Base-by-base conservation (phyloP, 192 early-diverging fungal species). In the Pilobolus umbonatus region DNA sequence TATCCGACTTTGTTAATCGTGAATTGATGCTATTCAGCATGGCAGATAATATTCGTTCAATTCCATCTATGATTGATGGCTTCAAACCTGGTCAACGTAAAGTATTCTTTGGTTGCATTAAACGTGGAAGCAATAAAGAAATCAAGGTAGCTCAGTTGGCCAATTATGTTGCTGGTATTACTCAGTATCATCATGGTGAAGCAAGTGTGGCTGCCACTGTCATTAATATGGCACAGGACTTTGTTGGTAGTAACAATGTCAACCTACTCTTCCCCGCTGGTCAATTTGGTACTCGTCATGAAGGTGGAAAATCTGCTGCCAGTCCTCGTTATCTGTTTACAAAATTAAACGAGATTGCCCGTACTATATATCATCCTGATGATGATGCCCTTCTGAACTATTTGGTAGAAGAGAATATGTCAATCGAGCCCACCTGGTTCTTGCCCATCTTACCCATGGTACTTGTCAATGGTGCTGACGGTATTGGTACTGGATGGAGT, bases 1-100 rank as follows among this genome's bases (percentile, higher is more conserved):
- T 99, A 30, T 56, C 74, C 8, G 89, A 99, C 61, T 99, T 99
- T 70, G 89, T 99, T 69, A 97, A 97, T 69, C 83, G 83, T 60
- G 96, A 99, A 71, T 73, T 99, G 28, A 91, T 98, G 52, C 74
- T 95, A 10, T 99, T 95, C 69, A 92, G 90, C 25, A 90, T 94
- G 68, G 92, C 92, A 0, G 96, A 99, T 65, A 96, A 96, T 60
- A 76, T 84, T 22, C 88, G 96, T 19, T 97, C 96, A 0, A 97
- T 99, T 57, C 95, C 95, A 5, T 93, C 88, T 5, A 74, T 88
- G 14, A 85, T 99, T 8, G 96, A 99, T 71, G 96, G 95, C 0
- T 77, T 99, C 10, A 99, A 99, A 73, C 95, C 95, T 15, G 93
- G 91, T 6, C 96, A 99, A 72, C 83, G 96, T 62, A 99, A 97